Conservation (phyloP, 2,329 filamentous ascomycete genomes). For the Colletotrichum eremochloae region DNA sequence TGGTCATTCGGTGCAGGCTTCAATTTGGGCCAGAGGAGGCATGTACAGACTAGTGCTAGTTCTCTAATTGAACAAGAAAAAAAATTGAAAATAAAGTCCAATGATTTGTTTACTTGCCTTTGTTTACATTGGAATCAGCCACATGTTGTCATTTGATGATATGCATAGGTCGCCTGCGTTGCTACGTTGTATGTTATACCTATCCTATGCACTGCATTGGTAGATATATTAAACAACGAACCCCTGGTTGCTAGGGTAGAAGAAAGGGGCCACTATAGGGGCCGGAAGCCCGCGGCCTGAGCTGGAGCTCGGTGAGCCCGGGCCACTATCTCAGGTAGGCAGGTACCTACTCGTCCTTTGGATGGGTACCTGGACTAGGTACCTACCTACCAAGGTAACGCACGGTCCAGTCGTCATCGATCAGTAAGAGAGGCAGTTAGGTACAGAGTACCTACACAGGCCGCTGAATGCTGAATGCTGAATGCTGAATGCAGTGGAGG, state of each 20-base stretch:
- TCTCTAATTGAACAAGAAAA: neutral
- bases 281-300: conserved; percentile 19
- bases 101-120: conserved; percentile 22
- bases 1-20: conserved; percentile 15
- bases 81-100: neutral
- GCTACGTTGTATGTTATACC: neutral
- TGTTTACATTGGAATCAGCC: conserved; percentile 15
- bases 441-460: too few relatives aligned
- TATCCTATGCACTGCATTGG: neutral
- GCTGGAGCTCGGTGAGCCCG: conserved; percentile 37
- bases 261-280: conserved; percentile 35
- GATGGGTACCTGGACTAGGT: neutral
- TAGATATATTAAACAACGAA: conserved; percentile 19
- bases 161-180: neutral
- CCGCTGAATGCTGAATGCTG: too few relatives aligned
- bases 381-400: neutral
- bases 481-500: neutral
- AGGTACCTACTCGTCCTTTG: conserved; percentile 12
- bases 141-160: neutral
- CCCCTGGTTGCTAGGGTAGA: conserved; percentile 15
- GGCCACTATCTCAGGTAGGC: conserved; percentile 17
- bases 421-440: neutral
- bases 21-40: neutral
- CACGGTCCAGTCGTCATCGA: conserved; percentile 29
- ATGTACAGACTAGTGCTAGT: conserved; percentile 23